phyloP scores from a whole-genome alignment of 2,329 filamentous ascomycete species.

The Knoxdaviesia proteae region DNA sequence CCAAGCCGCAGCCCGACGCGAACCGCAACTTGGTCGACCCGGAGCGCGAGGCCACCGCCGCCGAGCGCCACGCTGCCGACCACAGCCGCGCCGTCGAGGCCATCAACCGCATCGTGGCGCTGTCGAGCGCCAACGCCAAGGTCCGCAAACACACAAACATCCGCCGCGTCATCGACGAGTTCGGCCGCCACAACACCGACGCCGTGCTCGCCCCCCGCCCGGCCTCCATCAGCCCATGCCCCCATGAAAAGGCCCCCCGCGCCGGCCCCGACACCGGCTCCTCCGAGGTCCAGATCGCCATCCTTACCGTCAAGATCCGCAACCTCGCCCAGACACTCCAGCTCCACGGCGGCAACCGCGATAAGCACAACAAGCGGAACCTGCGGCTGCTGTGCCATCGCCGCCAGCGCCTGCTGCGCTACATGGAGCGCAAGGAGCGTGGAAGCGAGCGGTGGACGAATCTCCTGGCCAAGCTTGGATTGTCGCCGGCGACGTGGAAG shows the following conservation, averaged over 20 bases:
- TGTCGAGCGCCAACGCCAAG: slow-evolving; percentile 58
- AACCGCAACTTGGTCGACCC: slow-evolving; percentile 12
- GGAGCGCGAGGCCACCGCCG: slow-evolving; percentile 10
- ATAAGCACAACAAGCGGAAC: slow-evolving; percentile 90
- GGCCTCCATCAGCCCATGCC: slow-evolving; percentile 19
- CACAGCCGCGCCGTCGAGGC: slow-evolving; percentile 55
- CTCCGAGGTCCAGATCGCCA: slow-evolving; percentile 92
- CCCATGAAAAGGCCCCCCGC: slow-evolving; percentile 26
- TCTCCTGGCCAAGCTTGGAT: slow-evolving; percentile 61
- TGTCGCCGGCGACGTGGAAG: slow-evolving; percentile 78
- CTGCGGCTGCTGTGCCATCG: slow-evolving; percentile 68
- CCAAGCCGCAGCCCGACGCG: slow-evolving; percentile 28
- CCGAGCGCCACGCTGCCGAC: slow-evolving; percentile 23
- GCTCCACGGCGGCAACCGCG: slow-evolving; percentile 48
- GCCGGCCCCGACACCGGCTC: slow-evolving; percentile 87
- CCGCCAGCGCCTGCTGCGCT: slow-evolving; percentile 71
- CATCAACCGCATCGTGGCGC: slow-evolving; percentile 54
- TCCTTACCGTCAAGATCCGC: slow-evolving; percentile 84
- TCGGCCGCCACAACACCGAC: slow-evolving; percentile 85
- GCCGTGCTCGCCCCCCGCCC: slow-evolving; percentile 40
- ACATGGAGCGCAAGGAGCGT: slow-evolving; percentile 74
- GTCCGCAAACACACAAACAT: slow-evolving; percentile 69
- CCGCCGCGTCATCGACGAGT: slow-evolving; percentile 62
- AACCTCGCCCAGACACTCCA: slow-evolving; percentile 54
- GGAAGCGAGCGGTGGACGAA: slow-evolving; percentile 81